These are phyloP conservation scores for Cutaneotrichosporon arboriforme DNA, from an alignment of 1,284 basidiomycete species.

Conservation along the genomic window DNA sequence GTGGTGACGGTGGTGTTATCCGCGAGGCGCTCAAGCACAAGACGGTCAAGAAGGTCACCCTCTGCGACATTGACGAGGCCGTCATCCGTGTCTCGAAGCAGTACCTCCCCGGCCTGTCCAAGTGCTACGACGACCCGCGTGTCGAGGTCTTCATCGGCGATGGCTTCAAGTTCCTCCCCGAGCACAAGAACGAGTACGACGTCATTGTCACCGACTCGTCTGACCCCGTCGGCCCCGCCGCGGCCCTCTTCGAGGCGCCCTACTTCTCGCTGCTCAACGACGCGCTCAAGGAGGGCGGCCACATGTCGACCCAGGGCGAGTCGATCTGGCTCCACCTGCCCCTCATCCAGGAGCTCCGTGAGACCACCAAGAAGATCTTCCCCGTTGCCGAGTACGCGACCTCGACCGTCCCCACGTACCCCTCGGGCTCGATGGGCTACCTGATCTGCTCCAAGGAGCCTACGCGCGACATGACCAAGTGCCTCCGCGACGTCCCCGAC, in stretches of 20 bases:
- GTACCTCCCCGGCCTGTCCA: conserved; percentile 92
- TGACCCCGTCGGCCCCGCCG: conserved; percentile 94
- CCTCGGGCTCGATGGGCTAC: conserved; percentile 95
- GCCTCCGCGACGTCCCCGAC: conserved; percentile 61
- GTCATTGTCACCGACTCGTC: conserved; percentile 99
- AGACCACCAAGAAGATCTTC: conserved; percentile 73
- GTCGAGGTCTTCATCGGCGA: conserved; percentile 90
- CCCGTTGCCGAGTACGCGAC: conserved; percentile 84
- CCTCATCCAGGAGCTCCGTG: conserved; percentile 74
- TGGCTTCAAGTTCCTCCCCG: conserved; percentile 93
- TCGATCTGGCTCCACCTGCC: conserved; percentile 91
- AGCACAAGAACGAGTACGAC: conserved; percentile 87
- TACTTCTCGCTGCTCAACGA: conserved; percentile 94
- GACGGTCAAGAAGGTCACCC: conserved; percentile 82
- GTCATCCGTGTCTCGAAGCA: conserved; percentile 91
- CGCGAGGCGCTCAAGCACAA: conserved; percentile 96
- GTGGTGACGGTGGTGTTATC: conserved; percentile 93
- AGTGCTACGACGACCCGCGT: conserved; percentile 72
- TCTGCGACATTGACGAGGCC: conserved; percentile 98
- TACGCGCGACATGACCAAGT: conserved; percentile 63
- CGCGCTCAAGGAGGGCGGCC: conserved; percentile 81
- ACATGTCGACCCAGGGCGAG: conserved; percentile 95
- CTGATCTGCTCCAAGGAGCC: conserved; percentile 80
- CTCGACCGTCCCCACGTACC: conserved; percentile 97
- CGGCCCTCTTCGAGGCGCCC: conserved; percentile 90